Percentiles rank a stretch among this genome's conserved stretches.
These are phyloP conservation scores for Camelina hispida DNA, from an alignment of 345 rosid species.

Conservation along the genomic window DNA sequence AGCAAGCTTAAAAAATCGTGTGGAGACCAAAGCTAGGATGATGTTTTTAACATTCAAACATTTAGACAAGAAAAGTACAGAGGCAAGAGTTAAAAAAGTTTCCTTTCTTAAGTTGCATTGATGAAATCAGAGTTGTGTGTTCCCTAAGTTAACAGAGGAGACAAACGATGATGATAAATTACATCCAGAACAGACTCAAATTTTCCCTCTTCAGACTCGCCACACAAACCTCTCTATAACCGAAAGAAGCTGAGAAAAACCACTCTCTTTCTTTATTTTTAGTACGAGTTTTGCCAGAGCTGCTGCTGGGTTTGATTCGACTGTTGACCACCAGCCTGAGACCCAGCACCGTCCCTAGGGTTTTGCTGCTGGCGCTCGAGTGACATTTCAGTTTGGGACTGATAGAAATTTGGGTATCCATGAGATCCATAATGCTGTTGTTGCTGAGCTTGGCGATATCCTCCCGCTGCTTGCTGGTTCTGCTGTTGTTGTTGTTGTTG, in stretches of 20 bases:
- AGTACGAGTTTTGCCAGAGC: conserved; percentile 96
- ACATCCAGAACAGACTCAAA: conserved; percentile 37
- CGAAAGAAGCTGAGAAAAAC: conserved; percentile 19
- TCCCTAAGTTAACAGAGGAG: conserved; percentile 33
- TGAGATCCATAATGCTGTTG: conserved; percentile 79
- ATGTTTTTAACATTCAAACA: not conserved
- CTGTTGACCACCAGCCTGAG: conserved; percentile 75
- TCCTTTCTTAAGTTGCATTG: conserved; percentile 16
- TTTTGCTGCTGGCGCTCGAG: conserved; percentile 91
- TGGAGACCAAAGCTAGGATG: not conserved
- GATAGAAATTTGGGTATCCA: conserved; percentile 89
- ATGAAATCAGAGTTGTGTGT: conserved; percentile 14
- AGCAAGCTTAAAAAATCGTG: conserved; percentile 2
- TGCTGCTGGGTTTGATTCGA: conserved; percentile 91
- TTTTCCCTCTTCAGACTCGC: conserved; percentile 26
- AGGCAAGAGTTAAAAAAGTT: not conserved
- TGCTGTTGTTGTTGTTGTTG: conserved; percentile 30
- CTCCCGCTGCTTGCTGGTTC: conserved; percentile 51
- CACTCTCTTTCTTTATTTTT: conserved; percentile 44
- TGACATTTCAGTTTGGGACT: conserved; percentile 75
- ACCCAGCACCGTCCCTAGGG: conserved; percentile 70
- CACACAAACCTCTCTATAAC: conserved; percentile 37
- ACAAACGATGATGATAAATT: conserved; percentile 25
- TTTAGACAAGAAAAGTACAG: not conserved
- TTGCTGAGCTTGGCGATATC: conserved; percentile 85